Conservation (phyloP, 768 basidiomycete species). For the Macrolepiota fuliginosa region DNA sequence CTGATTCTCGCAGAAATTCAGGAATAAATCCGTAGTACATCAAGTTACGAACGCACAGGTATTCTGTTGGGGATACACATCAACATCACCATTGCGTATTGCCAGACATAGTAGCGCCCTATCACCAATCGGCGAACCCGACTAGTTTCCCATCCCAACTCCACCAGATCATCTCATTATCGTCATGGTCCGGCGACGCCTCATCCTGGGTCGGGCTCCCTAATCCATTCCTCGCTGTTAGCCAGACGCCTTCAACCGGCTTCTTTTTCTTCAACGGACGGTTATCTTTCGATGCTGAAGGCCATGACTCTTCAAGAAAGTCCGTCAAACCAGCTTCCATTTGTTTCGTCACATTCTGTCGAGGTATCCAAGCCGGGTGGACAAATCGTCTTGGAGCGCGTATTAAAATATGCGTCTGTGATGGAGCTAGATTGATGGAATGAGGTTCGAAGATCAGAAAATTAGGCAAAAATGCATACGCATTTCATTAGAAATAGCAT, state of each 20-base stretch:
- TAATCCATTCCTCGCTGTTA: conserved; percentile 29
- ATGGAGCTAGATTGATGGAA: conserved; percentile 31
- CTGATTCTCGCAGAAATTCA: background rate
- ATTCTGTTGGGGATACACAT: background rate
- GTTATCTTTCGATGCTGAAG: background rate
- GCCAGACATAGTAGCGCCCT: background rate
- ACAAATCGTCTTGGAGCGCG: conserved; percentile 45
- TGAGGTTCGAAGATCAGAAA: background rate
- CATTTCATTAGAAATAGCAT: conserved; percentile 36
- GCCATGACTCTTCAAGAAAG: conserved; percentile 36
- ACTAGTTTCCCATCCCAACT: conserved; percentile 56
- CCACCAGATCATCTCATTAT: conserved; percentile 63
- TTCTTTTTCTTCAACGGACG: conserved; percentile 20
- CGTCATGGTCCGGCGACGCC: conserved; percentile 14
- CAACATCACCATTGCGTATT: background rate
- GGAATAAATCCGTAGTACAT: background rate
- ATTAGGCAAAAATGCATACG: conserved; percentile 17
- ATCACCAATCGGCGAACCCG: conserved; percentile 51
- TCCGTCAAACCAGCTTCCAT: conserved; percentile 38
- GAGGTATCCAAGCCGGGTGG: conserved; percentile 46
- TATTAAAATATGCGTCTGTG: conserved; percentile 44
- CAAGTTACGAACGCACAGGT: background rate
- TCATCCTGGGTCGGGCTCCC: conserved; percentile 4
- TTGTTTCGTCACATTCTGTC: conserved; percentile 36
- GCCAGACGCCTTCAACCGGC: conserved; percentile 48